Evolutionary conservation across 306 rosid genomes (phyloP).

Genomic region (Glycine soja): DNA sequence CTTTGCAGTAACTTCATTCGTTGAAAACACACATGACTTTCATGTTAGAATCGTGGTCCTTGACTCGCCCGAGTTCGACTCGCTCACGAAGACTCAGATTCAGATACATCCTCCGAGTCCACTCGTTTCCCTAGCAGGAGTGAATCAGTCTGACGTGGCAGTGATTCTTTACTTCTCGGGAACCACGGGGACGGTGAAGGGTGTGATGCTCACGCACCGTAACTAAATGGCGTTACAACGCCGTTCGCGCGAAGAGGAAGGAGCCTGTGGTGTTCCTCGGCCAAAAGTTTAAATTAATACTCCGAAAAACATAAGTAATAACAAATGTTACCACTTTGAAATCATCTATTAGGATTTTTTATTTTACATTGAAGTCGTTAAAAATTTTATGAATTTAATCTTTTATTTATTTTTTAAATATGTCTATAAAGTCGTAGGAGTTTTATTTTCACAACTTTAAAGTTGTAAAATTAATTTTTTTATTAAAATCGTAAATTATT

Average conservation of each 20-base stretch:
- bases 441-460: too few relatives aligned
- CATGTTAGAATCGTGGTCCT: constrained; percentile 21
- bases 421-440: too few relatives aligned
- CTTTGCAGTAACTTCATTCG: constrained; percentile 52
- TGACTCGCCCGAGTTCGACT: constrained; percentile 66
- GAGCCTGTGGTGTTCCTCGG: constrained; percentile 48
- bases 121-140: not conserved
- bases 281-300: too few relatives aligned
- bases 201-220: constrained; percentile 62
- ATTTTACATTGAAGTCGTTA: too few relatives aligned
- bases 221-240: constrained; percentile 49
- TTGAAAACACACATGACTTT: constrained; percentile 13
- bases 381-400: too few relatives aligned
- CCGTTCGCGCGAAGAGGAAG: constrained; percentile 23
- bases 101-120: not conserved
- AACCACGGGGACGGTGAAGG: constrained; percentile 66
- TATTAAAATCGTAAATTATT: too few relatives aligned
- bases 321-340: too few relatives aligned
- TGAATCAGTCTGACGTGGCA: constrained; percentile 62
- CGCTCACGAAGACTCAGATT: not conserved
- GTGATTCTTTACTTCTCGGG: constrained; percentile 63
- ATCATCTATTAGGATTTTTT: too few relatives aligned
- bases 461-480: too few relatives aligned
- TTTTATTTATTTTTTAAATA: too few relatives aligned
- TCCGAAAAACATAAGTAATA: too few relatives aligned